Conservation (phyloP, 2,329 filamentous ascomycete genomes). For the Colletotrichum cordylinicola region DNA sequence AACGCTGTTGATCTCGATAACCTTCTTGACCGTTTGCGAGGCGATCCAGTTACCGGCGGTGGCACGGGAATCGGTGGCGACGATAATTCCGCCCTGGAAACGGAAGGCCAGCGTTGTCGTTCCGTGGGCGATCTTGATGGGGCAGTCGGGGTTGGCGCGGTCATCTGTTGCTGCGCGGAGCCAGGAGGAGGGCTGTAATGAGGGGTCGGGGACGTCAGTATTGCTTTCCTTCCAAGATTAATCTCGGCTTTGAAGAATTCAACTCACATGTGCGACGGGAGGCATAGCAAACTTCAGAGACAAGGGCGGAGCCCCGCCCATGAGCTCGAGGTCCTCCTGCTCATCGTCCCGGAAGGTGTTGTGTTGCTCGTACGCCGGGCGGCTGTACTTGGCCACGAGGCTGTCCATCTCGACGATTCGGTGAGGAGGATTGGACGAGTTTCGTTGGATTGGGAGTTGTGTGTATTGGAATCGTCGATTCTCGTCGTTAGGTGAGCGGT, state of each 20-base stretch:
- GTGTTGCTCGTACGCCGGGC: conserved; percentile 73
- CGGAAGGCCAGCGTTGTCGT: conserved; percentile 98
- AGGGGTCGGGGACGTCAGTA: conserved; percentile 10
- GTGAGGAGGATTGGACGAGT: not conserved
- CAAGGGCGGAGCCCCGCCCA: conserved; percentile 66
- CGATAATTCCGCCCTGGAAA: conserved; percentile 98
- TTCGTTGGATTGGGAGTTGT: not conserved
- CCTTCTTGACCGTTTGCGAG: conserved; percentile 99
- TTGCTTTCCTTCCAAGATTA: not conserved
- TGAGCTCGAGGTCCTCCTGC: conserved; percentile 76
- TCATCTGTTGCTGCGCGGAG: conserved; percentile 97
- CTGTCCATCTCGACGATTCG: conserved; percentile 74
- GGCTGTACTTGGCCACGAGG: conserved; percentile 90
- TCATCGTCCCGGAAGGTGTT: conserved; percentile 59
- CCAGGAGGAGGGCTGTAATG: conserved; percentile 82
- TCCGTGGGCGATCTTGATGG: conserved; percentile 99
- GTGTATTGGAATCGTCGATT: not conserved
- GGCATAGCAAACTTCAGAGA: conserved; percentile 96
- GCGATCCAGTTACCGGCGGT: conserved; percentile 99
- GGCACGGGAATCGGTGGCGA: conserved; percentile 95
- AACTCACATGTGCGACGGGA: conserved; percentile 83
- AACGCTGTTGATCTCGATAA: conserved; percentile 96
- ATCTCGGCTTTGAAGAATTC: not conserved
- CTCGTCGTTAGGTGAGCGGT: not conserved
- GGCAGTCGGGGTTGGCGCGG: conserved; percentile 93